Evolutionary conservation across 805 yeast genomes (phyloP).

Genomic region (Kregervanrija pseudodelftensis): DNA sequence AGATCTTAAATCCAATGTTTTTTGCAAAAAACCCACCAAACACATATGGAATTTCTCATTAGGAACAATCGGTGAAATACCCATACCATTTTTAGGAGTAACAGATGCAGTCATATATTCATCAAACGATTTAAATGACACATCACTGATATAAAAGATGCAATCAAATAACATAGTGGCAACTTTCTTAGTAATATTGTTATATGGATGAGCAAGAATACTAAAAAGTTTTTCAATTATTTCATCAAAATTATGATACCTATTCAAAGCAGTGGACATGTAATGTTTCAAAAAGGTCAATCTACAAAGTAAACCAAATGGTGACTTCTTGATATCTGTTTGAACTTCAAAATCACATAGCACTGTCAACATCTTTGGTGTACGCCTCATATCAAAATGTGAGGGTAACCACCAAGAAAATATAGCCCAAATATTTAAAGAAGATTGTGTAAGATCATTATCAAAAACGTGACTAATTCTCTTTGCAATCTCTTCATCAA

Average conservation of each 20-base stretch:
- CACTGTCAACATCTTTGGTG: conserved; percentile 40
- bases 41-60: conserved; percentile 22
- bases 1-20: conserved; percentile 32
- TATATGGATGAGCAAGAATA: conserved; percentile 59
- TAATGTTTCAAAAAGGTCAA: conserved; percentile 46
- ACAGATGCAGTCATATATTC: conserved; percentile 34
- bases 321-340: conserved; percentile 43
- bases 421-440: conserved; percentile 64
- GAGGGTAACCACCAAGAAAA: conserved; percentile 69
- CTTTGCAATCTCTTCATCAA: conserved; percentile 40
- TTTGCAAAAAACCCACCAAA: conserved; percentile 38
- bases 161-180: conserved; percentile 49
- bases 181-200: conserved; percentile 60
- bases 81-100: conserved; percentile 26
- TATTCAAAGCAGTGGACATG: conserved; percentile 22
- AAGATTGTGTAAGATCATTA: conserved; percentile 66
- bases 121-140: conserved; percentile 21
- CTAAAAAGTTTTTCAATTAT: conserved; percentile 38
- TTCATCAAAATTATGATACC: conserved; percentile 42
- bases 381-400: conserved; percentile 61
- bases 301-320: conserved; percentile 57
- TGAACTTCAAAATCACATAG: conserved; percentile 43
- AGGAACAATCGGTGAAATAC: conserved; percentile 21
- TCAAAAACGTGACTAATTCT: conserved; percentile 42
- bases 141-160: conserved; percentile 14